A percentile compares a stretch with the other conserved stretches of the same genome.
Conservation (phyloP, 164 flowering plant genomes). For the Tinospora cordifolia region DNA sequence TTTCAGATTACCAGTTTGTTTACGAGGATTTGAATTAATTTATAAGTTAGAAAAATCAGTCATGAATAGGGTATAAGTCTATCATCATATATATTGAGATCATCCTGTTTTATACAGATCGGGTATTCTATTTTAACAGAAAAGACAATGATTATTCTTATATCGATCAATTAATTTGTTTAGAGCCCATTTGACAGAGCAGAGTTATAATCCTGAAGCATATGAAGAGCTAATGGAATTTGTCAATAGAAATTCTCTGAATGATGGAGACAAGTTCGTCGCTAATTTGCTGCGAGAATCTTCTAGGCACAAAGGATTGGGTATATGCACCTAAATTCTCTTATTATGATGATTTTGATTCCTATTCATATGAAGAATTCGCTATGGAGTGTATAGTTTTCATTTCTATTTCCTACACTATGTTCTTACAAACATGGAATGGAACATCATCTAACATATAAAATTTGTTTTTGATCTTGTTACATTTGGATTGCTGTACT, state of each 20-base stretch:
- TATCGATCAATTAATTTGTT: conserved; percentile 11
- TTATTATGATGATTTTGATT: background rate
- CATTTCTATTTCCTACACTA: background rate
- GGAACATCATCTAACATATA: conserved; percentile 3
- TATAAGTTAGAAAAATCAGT: too few species aligned
- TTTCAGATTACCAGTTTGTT: too few species aligned
- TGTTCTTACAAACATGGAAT: conserved; percentile 1
- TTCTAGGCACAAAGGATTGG: conserved; percentile 59
- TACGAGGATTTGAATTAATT: too few species aligned
- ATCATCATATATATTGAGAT: background rate
- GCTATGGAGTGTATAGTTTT: background rate
- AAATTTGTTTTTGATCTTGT: background rate
- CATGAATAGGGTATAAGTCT: too few species aligned
- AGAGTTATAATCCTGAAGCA: conserved; percentile 88
- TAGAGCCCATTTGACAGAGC: conserved; percentile 28
- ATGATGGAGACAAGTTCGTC: conserved; percentile 78
- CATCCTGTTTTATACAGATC: background rate
- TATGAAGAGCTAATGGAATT: conserved; percentile 69
- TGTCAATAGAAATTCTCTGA: conserved; percentile 45
- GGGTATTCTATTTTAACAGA: background rate
- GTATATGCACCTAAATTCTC: conserved; percentile 28
- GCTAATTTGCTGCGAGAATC: conserved; percentile 79
- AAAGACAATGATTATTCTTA: background rate
- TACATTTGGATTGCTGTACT: background rate
- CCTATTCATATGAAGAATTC: background rate